Conservation (phyloP, 1,284 basidiomycete species). For the Dichomitus squalens region DNA sequence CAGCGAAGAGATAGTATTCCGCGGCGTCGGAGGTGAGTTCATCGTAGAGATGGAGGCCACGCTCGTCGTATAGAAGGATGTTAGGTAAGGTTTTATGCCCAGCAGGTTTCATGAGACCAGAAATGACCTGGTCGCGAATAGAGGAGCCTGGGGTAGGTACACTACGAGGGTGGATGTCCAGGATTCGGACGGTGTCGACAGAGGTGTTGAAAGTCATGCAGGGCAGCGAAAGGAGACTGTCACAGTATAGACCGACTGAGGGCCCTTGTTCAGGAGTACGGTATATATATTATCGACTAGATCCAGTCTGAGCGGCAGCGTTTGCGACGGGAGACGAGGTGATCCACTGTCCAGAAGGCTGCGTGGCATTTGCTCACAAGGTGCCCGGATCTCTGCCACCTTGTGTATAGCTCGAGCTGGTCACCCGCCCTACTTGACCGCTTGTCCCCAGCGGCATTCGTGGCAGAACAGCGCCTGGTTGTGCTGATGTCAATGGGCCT, state of each 20-base stretch:
- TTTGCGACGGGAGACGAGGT: background rate
- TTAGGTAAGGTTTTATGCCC: constrained; percentile 79
- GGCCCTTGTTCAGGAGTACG: constrained; percentile 1
- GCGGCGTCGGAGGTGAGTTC: constrained; percentile 78
- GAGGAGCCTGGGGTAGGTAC: constrained; percentile 34
- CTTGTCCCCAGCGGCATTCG: too few relatives aligned
- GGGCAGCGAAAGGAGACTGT: background rate
- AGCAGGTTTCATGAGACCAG: constrained; percentile 56
- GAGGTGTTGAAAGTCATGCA: constrained; percentile 16
- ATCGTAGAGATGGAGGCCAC: constrained; percentile 83
- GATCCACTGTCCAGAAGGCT: too few relatives aligned
- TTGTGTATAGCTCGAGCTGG: too few relatives aligned
- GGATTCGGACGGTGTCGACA: constrained; percentile 41
- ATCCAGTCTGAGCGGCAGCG: constrained; percentile 6
- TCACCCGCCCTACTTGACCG: too few relatives aligned
- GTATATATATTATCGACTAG: constrained; percentile 16
- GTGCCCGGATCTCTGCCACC: too few relatives aligned
- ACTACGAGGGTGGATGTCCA: constrained; percentile 48
- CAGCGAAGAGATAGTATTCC: constrained; percentile 89
- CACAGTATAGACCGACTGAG: background rate
- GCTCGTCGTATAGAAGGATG: constrained; percentile 85
- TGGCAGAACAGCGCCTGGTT: too few relatives aligned
- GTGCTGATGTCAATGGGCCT: too few relatives aligned
- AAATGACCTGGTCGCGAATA: constrained; percentile 50
- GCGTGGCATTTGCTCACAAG: too few relatives aligned